phyloP scores from a whole-genome alignment of 2,329 filamentous ascomycete species.

The Talaromyces sp. region DNA sequence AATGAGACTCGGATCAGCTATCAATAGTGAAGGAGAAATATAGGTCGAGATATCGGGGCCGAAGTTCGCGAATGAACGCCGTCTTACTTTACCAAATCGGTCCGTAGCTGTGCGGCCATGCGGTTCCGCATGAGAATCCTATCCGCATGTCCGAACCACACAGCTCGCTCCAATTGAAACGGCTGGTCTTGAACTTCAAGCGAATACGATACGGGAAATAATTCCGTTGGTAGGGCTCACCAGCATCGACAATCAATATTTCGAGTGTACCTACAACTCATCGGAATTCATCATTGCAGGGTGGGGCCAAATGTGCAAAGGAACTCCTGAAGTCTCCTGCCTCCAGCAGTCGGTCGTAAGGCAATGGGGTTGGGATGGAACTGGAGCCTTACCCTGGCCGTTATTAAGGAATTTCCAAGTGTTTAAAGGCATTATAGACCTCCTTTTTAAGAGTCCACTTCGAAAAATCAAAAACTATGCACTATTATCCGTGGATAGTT shows the following conservation, averaged over 20 bases:
- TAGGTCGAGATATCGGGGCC: neutral
- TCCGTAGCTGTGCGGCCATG: neutral
- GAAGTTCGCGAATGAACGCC: neutral
- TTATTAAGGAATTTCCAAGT: neutral
- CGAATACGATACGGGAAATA: neutral
- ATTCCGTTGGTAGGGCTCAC: neutral
- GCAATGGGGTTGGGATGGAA: neutral
- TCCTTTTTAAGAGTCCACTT: neutral
- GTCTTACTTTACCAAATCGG: neutral
- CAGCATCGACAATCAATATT: neutral
- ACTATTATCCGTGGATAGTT: neutral
- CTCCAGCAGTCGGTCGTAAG: neutral
- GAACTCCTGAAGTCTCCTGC: neutral
- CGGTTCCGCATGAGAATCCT: conserved; percentile 10
- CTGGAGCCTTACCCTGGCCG: neutral
- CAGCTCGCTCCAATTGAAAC: neutral
- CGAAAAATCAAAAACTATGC: neutral
- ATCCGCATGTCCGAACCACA: conserved; percentile 10
- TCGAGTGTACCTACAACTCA: neutral
- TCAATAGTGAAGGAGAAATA: neutral
- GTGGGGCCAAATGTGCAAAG: neutral
- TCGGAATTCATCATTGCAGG: neutral
- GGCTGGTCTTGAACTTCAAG: neutral
- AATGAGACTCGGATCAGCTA: neutral
- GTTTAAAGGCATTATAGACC: neutral